These are phyloP conservation scores for Collybiopsis luxurians DNA, from an alignment of 768 basidiomycete genomes.

Conservation along the genomic window DNA sequence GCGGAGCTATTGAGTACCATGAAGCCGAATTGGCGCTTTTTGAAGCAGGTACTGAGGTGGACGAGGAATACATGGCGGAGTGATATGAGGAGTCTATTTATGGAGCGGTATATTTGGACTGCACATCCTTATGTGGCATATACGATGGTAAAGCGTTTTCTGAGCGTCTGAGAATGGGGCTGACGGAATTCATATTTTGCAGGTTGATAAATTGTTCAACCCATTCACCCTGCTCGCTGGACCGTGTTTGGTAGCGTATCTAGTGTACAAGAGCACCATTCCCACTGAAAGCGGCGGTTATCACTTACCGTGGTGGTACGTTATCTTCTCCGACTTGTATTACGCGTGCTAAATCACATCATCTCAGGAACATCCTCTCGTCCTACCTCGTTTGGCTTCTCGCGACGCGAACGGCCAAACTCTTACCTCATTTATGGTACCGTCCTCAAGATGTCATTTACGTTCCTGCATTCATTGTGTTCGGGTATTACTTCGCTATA, in stretches of 20 bases:
- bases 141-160: conserved; percentile 76
- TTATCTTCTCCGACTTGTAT: conserved; percentile 7
- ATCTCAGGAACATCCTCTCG: conserved; percentile 60
- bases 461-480: conserved; percentile 82
- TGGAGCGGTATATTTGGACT: conserved; percentile 85
- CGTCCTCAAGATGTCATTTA: conserved; percentile 74
- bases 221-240: conserved; percentile 85
- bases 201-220: conserved; percentile 86
- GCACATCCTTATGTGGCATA: conserved; percentile 89
- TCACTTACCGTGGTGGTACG: conserved; percentile 81
- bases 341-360: conserved; percentile 6
- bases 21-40: conserved; percentile 96
- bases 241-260: conserved; percentile 70
- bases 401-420: conserved; percentile 75
- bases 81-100: conserved; percentile 85
- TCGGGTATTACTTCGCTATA: conserved; percentile 92
- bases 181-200: conserved; percentile 7
- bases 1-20: conserved; percentile 88
- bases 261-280: conserved; percentile 79
- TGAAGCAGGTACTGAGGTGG: conserved; percentile 93
- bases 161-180: conserved; percentile 14
- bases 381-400: conserved; percentile 71
- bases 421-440: conserved; percentile 80
- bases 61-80: conserved; percentile 94
- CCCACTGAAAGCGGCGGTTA: conserved; percentile 67